Evolutionary conservation across 352 stramenopile genomes (phyloP).

Genomic region (Phytophthora citrophthora): DNA sequence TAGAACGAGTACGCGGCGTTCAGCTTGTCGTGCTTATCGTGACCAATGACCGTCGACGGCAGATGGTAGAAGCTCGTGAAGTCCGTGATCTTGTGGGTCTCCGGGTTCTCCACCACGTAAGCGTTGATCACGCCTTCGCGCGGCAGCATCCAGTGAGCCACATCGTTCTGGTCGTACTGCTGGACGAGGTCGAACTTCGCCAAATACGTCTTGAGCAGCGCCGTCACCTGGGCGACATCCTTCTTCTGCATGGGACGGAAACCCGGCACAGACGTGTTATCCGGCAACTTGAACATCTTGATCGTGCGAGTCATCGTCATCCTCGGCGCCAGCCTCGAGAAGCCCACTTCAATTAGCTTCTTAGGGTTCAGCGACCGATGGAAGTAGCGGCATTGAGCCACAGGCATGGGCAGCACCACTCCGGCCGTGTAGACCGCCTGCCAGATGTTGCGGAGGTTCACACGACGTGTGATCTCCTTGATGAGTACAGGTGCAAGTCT

Average conservation of each 20-base stretch:
- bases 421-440: slow-evolving; percentile 99
- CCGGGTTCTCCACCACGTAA: slow-evolving; percentile 90
- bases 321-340: slow-evolving; percentile 93
- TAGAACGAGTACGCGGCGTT: slow-evolving; percentile 99
- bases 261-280: slow-evolving; percentile 40
- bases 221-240: slow-evolving; percentile 67
- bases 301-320: slow-evolving; percentile 98
- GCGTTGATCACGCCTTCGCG: slow-evolving; percentile 95
- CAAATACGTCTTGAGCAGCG: slow-evolving; percentile 68
- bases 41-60: slow-evolving; percentile 95
- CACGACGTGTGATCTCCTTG: slow-evolving; percentile 98
- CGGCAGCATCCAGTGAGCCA: slow-evolving; percentile 98
- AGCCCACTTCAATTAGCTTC: slow-evolving; percentile 99
- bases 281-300: slow-evolving; percentile 92
- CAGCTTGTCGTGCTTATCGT: slow-evolving; percentile 96
- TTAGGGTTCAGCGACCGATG: slow-evolving; percentile 98
- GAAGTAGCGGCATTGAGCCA: slow-evolving; percentile 96
- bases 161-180: slow-evolving; percentile 93
- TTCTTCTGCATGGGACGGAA: slow-evolving; percentile 71
- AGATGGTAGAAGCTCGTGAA: slow-evolving; percentile 99
- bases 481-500: slow-evolving; percentile 98
- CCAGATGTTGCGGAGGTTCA: slow-evolving; percentile 95
- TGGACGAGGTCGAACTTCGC: slow-evolving; percentile 87
- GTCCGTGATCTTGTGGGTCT: slow-evolving; percentile 92
- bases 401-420: slow-evolving; percentile 96